Conservation (phyloP, 495 filamentous ascomycete genomes). For the Neohortaea acidophila region DNA sequence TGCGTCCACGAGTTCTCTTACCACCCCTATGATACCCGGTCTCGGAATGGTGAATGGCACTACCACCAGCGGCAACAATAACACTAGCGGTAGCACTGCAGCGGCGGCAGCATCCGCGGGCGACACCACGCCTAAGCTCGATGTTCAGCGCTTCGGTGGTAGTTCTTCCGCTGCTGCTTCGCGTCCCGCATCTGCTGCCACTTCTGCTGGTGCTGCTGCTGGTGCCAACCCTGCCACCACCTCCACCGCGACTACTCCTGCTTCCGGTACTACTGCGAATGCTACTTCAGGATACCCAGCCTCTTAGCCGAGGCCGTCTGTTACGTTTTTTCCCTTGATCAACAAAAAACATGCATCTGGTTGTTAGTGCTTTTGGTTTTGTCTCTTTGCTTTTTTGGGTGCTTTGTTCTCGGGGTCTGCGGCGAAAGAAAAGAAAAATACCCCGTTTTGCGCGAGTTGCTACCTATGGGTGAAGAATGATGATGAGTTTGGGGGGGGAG, state of each 20-base stretch:
- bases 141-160: constrained; percentile 18
- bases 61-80: too few relatives aligned
- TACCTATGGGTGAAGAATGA: too few relatives aligned
- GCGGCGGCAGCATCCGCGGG: constrained; percentile 31
- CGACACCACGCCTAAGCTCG: constrained; percentile 69
- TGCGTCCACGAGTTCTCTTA: constrained; percentile 17
- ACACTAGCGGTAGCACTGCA: too few relatives aligned
- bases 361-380: too few relatives aligned
- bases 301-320: too few relatives aligned
- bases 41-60: constrained; percentile 24
- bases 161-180: background rate
- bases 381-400: too few relatives aligned
- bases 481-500: too few relatives aligned
- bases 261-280: constrained; percentile 13
- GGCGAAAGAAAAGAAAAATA: too few relatives aligned
- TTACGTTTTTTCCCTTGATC: too few relatives aligned
- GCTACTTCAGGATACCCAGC: constrained; percentile 31
- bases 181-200: background rate
- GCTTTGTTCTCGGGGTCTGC: too few relatives aligned
- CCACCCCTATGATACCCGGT: constrained; percentile 27
- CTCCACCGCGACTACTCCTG: background rate
- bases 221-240: background rate
- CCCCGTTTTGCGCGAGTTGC: too few relatives aligned
- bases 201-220: background rate
- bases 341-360: too few relatives aligned